Conservation (phyloP, 805 yeast genomes). For the Grigorovia humatica region DNA sequence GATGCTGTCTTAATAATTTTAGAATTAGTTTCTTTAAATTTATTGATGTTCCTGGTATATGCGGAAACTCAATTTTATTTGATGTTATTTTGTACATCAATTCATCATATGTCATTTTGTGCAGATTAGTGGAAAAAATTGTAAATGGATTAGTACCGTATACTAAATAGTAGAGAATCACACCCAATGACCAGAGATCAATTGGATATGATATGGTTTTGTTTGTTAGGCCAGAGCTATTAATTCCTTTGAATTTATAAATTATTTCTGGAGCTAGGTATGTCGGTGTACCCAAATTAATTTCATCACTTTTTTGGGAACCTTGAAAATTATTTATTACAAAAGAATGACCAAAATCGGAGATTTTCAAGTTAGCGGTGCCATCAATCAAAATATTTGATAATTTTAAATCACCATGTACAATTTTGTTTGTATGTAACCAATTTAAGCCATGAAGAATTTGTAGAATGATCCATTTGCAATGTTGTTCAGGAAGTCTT, state of each 20-base stretch:
- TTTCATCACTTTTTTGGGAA: neutral
- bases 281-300: slow-evolving; percentile 72
- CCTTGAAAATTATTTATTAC: slow-evolving; percentile 54
- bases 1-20: slow-evolving; percentile 63
- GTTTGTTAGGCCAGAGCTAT: slow-evolving; percentile 58
- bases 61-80: slow-evolving; percentile 51
- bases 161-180: slow-evolving; percentile 82
- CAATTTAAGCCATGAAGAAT: slow-evolving; percentile 85
- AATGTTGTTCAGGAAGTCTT: slow-evolving; percentile 47
- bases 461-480: slow-evolving; percentile 74
- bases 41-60: neutral
- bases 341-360: slow-evolving; percentile 39
- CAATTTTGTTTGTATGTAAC: slow-evolving; percentile 63
- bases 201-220: slow-evolving; percentile 83
- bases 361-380: slow-evolving; percentile 49
- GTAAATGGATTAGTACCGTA: slow-evolving; percentile 37
- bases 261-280: slow-evolving; percentile 91
- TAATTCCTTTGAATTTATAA: neutral
- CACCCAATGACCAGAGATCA: slow-evolving; percentile 94
- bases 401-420: slow-evolving; percentile 10
- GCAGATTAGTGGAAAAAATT: slow-evolving; percentile 68
- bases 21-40: slow-evolving; percentile 42
- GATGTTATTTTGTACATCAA: slow-evolving; percentile 56
- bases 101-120: slow-evolving; percentile 58
- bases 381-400: slow-evolving; percentile 30